phyloP scores from a whole-genome alignment of 192 early-diverging fungal species.

The Kappamyces sp. region DNA sequence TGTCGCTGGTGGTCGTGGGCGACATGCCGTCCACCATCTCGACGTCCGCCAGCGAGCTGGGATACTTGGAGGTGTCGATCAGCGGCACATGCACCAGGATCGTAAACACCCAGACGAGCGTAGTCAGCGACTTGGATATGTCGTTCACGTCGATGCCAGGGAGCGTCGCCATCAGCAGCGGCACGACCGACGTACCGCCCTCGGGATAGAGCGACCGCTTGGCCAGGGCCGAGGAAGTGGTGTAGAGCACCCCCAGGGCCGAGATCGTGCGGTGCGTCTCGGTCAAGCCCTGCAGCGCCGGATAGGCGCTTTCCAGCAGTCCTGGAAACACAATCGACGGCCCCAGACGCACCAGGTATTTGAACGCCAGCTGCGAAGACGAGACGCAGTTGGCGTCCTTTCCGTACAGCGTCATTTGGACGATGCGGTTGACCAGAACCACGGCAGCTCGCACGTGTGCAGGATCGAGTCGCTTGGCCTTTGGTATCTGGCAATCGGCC shows the following conservation, averaged over 20 bases:
- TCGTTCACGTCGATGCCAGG: conserved; percentile 96
- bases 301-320: conserved; percentile 78
- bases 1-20: conserved; percentile 37
- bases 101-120: conserved; percentile 64
- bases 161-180: conserved; percentile 70
- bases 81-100: conserved; percentile 61
- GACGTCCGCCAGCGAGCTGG: conserved; percentile 21
- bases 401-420: conserved; percentile 64
- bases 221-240: conserved; percentile 65
- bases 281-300: conserved; percentile 76
- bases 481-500: conserved; percentile 58
- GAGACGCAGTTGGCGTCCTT: conserved; percentile 62
- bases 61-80: conserved; percentile 50
- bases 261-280: conserved; percentile 87
- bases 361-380: conserved; percentile 57
- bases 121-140: conserved; percentile 66
- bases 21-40: conserved; percentile 28
- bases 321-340: conserved; percentile 73
- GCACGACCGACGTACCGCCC: conserved; percentile 74
- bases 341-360: conserved; percentile 68
- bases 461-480: conserved; percentile 47
- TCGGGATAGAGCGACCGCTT: conserved; percentile 70
- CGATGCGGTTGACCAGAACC: conserved; percentile 50
- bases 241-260: conserved; percentile 67
- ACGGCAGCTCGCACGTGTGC: conserved; percentile 57